A percentile compares a stretch with the other conserved stretches of the same genome.
These are phyloP conservation scores for Paulownia fortunei DNA, from an alignment of 257 asterid genomes.

Conservation along the genomic window DNA sequence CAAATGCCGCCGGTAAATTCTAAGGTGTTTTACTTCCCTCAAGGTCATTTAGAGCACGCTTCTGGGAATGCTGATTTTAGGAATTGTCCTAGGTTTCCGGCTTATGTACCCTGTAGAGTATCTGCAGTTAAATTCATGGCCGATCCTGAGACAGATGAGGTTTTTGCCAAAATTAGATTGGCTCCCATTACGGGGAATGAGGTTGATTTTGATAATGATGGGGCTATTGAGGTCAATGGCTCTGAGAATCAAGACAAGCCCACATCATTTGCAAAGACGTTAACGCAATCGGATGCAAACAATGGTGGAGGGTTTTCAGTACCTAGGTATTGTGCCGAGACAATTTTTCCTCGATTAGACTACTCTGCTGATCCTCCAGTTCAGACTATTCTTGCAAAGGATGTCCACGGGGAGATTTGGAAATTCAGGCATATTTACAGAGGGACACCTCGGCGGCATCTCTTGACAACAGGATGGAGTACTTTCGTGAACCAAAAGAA, in stretches of 20 bases:
- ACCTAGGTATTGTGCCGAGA: conserved; percentile 76
- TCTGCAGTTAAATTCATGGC: conserved; percentile 60
- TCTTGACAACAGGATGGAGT: conserved; percentile 73
- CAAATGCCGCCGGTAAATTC: conserved; percentile 62
- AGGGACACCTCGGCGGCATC: conserved; percentile 76
- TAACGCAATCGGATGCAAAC: conserved; percentile 70
- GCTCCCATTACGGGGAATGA: conserved; percentile 46
- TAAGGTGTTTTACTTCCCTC: conserved; percentile 65
- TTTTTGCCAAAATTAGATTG: conserved; percentile 53
- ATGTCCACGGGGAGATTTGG: conserved; percentile 71
- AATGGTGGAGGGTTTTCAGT: conserved; percentile 77
- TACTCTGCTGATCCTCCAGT: conserved; percentile 66
- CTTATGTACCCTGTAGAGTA: conserved; percentile 54
- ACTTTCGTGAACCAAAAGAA: conserved; percentile 67
- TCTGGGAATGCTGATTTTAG: conserved; percentile 49
- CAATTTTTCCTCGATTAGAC: conserved; percentile 65
- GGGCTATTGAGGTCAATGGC: conserved; percentile 33
- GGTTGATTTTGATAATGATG: conserved; percentile 47
- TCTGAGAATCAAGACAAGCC: conserved; percentile 57
- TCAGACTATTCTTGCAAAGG: conserved; percentile 66
- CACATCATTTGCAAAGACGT: conserved; percentile 63
- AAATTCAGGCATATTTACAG: conserved; percentile 66
- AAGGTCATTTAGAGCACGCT: conserved; percentile 71
- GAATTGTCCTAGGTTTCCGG: conserved; percentile 46
- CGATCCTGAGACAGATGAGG: conserved; percentile 67